Percentiles rank a stretch among this genome's conserved stretches.
phyloP scores from a whole-genome alignment of 139 green algal species.

The Pleodorina starrii region DNA sequence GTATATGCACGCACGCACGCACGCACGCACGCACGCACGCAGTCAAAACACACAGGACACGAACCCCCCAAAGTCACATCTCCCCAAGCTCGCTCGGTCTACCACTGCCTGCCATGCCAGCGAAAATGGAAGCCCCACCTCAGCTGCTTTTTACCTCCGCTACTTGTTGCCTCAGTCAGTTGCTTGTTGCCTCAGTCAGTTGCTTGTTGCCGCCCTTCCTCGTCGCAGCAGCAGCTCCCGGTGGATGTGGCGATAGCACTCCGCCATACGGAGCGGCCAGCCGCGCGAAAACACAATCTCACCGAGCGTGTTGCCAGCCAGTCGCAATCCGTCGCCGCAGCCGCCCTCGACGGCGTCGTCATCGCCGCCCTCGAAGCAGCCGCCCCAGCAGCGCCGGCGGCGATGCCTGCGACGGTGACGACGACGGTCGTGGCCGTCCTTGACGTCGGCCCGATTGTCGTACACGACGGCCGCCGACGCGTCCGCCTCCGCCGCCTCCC shows the following conservation, averaged over 20 bases:
- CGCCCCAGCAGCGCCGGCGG: not conserved
- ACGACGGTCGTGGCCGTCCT: not conserved
- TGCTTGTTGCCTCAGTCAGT: too few relatives aligned
- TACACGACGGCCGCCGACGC: not conserved
- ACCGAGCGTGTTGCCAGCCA: not conserved
- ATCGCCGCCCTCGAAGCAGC: not conserved
- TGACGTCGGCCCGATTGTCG: not conserved
- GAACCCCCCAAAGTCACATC: too few relatives aligned
- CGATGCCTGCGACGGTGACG: not conserved
- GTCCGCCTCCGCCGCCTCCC: not conserved
- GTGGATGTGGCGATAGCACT: not conserved
- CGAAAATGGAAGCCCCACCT: too few relatives aligned
- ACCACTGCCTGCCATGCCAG: too few relatives aligned
- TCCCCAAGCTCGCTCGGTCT: too few relatives aligned
- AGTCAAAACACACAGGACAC: too few relatives aligned
- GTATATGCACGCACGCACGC: too few relatives aligned
- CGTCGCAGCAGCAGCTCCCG: not conserved
- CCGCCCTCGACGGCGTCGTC: not conserved
- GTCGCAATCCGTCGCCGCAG: not conserved
- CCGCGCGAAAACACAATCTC: not conserved
- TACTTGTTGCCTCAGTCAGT: too few relatives aligned
- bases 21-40: too few relatives aligned
- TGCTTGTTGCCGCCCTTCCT: too few relatives aligned
- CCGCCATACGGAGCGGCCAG: not conserved
- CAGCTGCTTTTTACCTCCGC: too few relatives aligned